Conservation (phyloP, 1,284 basidiomycete species). For the Peniophora sp. region DNA sequence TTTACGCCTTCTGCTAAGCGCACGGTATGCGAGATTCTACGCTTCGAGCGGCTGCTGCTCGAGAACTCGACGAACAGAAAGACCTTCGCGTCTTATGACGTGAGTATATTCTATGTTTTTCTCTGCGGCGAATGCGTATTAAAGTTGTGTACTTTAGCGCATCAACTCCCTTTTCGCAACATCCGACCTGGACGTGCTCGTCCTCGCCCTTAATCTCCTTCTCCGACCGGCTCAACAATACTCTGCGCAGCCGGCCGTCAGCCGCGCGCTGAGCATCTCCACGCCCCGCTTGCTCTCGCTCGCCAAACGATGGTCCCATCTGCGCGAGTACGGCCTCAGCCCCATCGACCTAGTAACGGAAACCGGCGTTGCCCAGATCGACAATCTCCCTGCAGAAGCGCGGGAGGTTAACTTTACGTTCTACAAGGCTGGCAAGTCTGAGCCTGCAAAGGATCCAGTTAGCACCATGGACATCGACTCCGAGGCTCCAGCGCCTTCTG, state of each 20-base stretch:
- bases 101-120: constrained; percentile 33
- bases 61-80: constrained; percentile 99
- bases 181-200: constrained; percentile 84
- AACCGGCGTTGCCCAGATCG: constrained; percentile 44
- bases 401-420: constrained; percentile 73
- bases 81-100: constrained; percentile 95
- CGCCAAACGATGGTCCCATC: constrained; percentile 65
- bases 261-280: constrained; percentile 70
- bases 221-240: constrained; percentile 94
- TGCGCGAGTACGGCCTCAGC: constrained; percentile 67
- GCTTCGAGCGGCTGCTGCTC: constrained; percentile 83
- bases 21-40: constrained; percentile 75
- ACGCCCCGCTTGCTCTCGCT: constrained; percentile 66
- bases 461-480: constrained; percentile 31
- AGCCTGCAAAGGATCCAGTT: constrained; percentile 24
- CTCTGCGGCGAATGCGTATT: not conserved
- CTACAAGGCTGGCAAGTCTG: constrained; percentile 43
- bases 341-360: constrained; percentile 59
- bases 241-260: constrained; percentile 73
- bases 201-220: constrained; percentile 78
- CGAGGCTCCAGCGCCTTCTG: constrained; percentile 16
- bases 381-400: constrained; percentile 56
- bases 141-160: constrained; percentile 42
- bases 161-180: constrained; percentile 85
- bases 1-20: constrained; percentile 78